phyloP scores from a whole-genome alignment of 2,329 filamentous ascomycete genomes.

The Parafenestella ontariensis region DNA sequence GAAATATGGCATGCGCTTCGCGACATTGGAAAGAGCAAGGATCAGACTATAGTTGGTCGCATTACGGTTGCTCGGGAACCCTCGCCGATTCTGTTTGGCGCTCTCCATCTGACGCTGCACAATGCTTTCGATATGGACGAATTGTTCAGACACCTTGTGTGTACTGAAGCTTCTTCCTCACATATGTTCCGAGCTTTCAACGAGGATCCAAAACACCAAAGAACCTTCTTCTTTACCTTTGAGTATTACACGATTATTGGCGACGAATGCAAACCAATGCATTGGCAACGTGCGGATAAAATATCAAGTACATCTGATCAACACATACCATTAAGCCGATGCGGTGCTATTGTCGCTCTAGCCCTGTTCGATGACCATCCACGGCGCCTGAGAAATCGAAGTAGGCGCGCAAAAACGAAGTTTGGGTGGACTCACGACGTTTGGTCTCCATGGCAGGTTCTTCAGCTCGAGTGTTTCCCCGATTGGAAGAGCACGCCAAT shows the following conservation, averaged over 20 bases:
- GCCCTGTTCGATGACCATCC: conserved; percentile 62
- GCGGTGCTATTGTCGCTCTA: conserved; percentile 66
- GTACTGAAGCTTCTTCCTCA: conserved; percentile 54
- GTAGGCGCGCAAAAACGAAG: conserved; percentile 56
- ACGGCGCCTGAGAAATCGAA: conserved; percentile 58
- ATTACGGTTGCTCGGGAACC: conserved; percentile 69
- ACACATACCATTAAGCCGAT: conserved; percentile 67
- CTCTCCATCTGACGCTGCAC: conserved; percentile 65
- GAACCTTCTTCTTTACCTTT: conserved; percentile 68
- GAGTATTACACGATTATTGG: conserved; percentile 70
- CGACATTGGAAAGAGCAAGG: conserved; percentile 47
- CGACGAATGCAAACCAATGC: conserved; percentile 62
- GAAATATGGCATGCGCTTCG: conserved; percentile 41
- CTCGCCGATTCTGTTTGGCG: conserved; percentile 65
- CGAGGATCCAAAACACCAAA: conserved; percentile 56
- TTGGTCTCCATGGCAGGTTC: conserved; percentile 67
- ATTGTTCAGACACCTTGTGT: conserved; percentile 62
- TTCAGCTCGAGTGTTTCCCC: conserved; percentile 36
- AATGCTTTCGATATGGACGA: conserved; percentile 69
- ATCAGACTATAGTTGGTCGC: conserved; percentile 59
- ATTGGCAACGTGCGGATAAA: conserved; percentile 66
- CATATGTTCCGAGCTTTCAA: conserved; percentile 61
- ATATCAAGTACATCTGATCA: conserved; percentile 50
- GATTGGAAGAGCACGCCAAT: conserved; percentile 58
- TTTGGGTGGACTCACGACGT: conserved; percentile 64